Conservation (phyloP, 2,329 filamentous ascomycete species). For the Diaporthe sp. region DNA sequence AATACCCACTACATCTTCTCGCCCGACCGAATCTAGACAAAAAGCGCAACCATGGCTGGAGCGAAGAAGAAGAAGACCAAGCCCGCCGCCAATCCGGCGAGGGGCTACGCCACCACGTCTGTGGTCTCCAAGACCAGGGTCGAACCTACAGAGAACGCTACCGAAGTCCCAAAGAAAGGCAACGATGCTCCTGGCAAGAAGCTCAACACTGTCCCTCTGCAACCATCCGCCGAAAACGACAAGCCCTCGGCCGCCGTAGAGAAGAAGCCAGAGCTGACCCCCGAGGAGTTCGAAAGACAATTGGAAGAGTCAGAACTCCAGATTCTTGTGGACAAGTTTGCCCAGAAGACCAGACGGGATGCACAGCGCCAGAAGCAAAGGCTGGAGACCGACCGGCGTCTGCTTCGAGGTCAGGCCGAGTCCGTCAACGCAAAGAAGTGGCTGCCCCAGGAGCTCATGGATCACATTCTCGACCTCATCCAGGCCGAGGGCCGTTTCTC, state of each 20-base stretch:
- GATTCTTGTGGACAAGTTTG: conserved; percentile 85
- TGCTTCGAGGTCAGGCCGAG: conserved; percentile 84
- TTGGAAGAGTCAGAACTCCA: conserved; percentile 93
- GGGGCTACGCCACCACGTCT: conserved; percentile 95
- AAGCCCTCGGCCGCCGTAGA: conserved; percentile 38
- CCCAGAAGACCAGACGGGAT: conserved; percentile 83
- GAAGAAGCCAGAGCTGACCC: conserved; percentile 69
- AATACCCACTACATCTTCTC: conserved; percentile 5
- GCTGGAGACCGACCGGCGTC: conserved; percentile 85
- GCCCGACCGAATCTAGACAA: not conserved
- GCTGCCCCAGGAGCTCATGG: conserved; percentile 83
- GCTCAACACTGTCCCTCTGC: conserved; percentile 39
- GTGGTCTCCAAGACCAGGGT: conserved; percentile 84
- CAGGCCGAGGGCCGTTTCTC: conserved; percentile 73
- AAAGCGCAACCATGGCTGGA: conserved; percentile 69
- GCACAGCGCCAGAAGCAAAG: conserved; percentile 80
- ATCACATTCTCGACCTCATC: conserved; percentile 81
- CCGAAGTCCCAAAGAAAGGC: conserved; percentile 42
- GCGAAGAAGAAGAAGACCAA: conserved; percentile 96
- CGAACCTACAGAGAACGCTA: conserved; percentile 60
- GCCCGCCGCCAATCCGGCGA: conserved; percentile 84
- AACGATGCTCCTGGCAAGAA: conserved; percentile 40
- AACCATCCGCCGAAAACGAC: conserved; percentile 42
- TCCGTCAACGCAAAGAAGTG: conserved; percentile 80
- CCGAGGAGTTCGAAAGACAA: conserved; percentile 91